Conservation (phyloP, 2,329 filamentous ascomycete species). For the Fusarium anthophilum region DNA sequence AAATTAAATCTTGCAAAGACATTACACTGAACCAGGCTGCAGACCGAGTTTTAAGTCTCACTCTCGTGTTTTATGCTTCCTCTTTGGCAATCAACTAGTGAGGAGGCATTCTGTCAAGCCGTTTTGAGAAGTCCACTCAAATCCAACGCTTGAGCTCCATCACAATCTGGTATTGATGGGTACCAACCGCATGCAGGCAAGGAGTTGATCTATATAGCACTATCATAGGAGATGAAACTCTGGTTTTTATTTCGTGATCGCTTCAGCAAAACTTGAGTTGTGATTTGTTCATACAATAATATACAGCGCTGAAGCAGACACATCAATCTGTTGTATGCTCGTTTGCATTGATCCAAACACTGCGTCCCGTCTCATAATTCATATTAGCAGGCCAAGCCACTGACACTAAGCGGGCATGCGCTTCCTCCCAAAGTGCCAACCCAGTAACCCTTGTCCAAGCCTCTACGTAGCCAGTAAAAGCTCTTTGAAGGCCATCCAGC, state of each 20-base stretch:
- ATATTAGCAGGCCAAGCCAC: slow-evolving; percentile 13
- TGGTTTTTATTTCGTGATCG: too few relatives aligned
- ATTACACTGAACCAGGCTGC: too few relatives aligned
- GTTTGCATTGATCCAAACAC: slow-evolving; percentile 5
- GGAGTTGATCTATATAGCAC: too few relatives aligned
- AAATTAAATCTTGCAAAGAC: too few relatives aligned
- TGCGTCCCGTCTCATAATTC: neutral
- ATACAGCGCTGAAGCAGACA: neutral
- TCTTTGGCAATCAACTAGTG: too few relatives aligned
- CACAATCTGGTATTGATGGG: too few relatives aligned
- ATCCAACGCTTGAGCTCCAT: too few relatives aligned
- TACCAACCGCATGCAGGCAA: too few relatives aligned
- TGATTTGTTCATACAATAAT: neutral
- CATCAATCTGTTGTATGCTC: too few relatives aligned
- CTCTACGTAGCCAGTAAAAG: neutral
- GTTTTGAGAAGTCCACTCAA: too few relatives aligned
- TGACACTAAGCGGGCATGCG: neutral
- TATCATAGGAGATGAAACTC: neutral
- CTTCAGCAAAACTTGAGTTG: neutral
- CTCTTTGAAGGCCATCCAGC: neutral
- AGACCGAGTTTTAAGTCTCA: too few relatives aligned
- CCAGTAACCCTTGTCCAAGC: neutral
- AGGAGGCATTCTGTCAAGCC: too few relatives aligned
- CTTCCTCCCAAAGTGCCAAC: slow-evolving; percentile 4
- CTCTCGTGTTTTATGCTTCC: accelerated